phyloP scores from a whole-genome alignment of 176 grass and related monocot genomes.

The bread wheat (Triticum aestivum) region IWGSC_CS_RefSeq_v2.1 NC_057812.1:612133454-612133953 shows the following conservation, averaged over 20 bases:
- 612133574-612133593: constrained; percentile 15
- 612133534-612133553: background rate
- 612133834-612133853: constrained; percentile 34
- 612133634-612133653: constrained; percentile 39
- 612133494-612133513: background rate
- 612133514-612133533: background rate
- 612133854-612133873: background rate
- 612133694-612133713: constrained; percentile 6
- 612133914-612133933: constrained; percentile 47
- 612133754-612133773: background rate
- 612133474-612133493: background rate
- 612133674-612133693: background rate
- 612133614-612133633: background rate
- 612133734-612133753: background rate
- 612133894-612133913: background rate
- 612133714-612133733: constrained; percentile 14
- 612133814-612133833: background rate
- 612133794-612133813: constrained; percentile 5
- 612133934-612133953: constrained; percentile 42
- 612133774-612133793: background rate
- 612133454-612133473: background rate
- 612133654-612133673: background rate
- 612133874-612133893: background rate
- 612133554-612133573: background rate
- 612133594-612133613: background rate